Base-by-base conservation (phyloP, 1,284 basidiomycete genomes). In the Grifola frondosa region DNA sequence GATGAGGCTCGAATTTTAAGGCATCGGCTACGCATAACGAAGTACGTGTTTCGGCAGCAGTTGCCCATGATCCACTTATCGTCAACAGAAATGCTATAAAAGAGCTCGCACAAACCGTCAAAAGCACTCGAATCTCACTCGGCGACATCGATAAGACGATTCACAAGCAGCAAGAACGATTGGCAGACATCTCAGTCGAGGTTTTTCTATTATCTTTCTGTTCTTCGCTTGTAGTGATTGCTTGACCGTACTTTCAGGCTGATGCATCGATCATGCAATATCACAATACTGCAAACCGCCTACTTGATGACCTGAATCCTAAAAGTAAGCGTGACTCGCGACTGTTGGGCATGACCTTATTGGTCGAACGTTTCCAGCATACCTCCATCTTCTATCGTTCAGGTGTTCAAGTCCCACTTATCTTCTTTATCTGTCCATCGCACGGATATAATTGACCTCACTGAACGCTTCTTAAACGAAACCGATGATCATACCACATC, bases 141-240 rank as follows among this genome's bases (percentile, higher is more conserved):
- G 41, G 49, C 11, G 39, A 15, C 12, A n/a, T 34, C 2, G 43
- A 53, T n/a, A 21, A 23, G 4, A 37, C 45, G 1, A 28, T 47
- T 4, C 24, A 43, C 12, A 30, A 35, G 6, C 42, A 48, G 12
- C 44, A 53, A 24, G 50, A 51, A 30, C 32, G 26, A 2, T 30
- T 60, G 15, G 19, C 44, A 6, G 52, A 60, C 7, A 25, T 59
- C 5, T 55, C 55, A 4, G 19, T 44, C 1, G 30, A 54, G 37
- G 60, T 44, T 5, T 13, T 31, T 22, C 26, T 16, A 7, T 25
- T n/a, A n/a, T n/a, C n/a, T n/a, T n/a, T n/a, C n/a, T n/a, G n/a
- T n/a, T n/a, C n/a, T n/a, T n/a, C n/a, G n/a, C n/a, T n/a, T n/a
- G n/a, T n/a, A n/a, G n/a, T n/a, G n/a, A n/a, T n/a, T n/a, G n/a